Base-by-base conservation (phyloP, 2,329 filamentous ascomycete genomes). In the Colletotrichum sp. region DNA sequence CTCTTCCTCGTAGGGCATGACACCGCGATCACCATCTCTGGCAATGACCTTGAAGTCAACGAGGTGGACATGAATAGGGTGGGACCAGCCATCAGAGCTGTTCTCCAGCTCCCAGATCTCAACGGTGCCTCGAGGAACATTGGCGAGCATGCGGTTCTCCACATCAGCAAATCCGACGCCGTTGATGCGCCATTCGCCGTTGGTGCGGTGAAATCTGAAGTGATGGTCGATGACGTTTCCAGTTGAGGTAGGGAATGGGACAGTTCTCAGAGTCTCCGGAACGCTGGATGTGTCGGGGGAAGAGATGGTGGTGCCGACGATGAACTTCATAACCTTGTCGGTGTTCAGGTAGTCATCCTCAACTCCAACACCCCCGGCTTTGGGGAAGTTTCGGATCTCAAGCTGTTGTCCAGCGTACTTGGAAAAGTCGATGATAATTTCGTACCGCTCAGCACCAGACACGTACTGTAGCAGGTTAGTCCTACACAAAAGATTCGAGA, bases 31-130 rank as follows among this genome's bases (percentile, higher is more conserved):
- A 21, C 44, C 44, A 24, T 52, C 44, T 21, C 44, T 52, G 44
- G 44, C 44, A 24, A 52, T 52, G 44, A 92, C 84, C 71, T 89
- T 87, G 81, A 92, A 89, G 79, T 92, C 90, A 52, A 92, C 87
- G 1, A 92, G 84, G 79, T 92, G 91, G 63, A 92, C 87, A 80
- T 92, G 91, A 24, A 89, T 84, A 1, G 90, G 90, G 78, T 92
- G 90, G 2, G 87, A 86, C 81, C 88, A 89, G 24, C 86, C 87
- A 16, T 87, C 89, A 7, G 84, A 85, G 30, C 82, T 84, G 80
- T 92, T 91, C 72, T 86, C 83, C 7, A 90, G 82, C 79, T 87
- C 84, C 88, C 88, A 90, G 64, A 87, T 84, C 81, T 90, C 86
- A 6, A 87, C 84, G 5, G 85, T 85, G 55, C 88, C 88, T 55